phyloP scores from a whole-genome alignment of 331 rosid genomes.

The Phaseolus coccineus region DNA sequence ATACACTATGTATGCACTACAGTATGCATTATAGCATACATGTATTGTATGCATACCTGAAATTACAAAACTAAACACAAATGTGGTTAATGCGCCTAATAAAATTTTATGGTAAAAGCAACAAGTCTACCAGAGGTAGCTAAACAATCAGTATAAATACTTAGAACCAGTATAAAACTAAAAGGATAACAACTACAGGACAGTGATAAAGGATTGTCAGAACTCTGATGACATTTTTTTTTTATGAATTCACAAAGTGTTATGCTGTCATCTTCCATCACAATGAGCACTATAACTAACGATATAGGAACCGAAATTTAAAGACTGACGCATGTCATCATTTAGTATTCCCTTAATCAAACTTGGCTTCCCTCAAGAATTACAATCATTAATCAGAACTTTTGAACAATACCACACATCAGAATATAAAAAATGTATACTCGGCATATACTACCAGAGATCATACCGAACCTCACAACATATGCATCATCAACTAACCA shows the following conservation, averaged over 20 bases:
- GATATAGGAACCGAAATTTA: not conserved
- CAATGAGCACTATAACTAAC: not conserved
- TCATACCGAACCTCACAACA: not conserved
- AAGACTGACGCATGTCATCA: not conserved
- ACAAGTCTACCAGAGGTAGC: not conserved
- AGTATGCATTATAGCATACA: not conserved
- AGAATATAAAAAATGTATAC: not conserved
- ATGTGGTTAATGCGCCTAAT: not conserved
- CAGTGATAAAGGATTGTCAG: not conserved
- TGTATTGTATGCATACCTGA: not conserved
- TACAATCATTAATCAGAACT: constrained; percentile 15
- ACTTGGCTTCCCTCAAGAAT: not conserved
- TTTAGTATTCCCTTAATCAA: not conserved
- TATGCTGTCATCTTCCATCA: not conserved
- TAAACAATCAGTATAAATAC: not conserved
- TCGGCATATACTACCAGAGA: not conserved
- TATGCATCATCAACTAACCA: not conserved
- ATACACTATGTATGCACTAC: not conserved
- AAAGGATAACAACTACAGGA: not conserved
- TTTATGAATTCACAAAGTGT: not conserved
- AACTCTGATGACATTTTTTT: not conserved
- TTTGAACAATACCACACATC: constrained; percentile 11
- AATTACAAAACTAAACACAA: not conserved
- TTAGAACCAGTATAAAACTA: constrained; percentile 5
- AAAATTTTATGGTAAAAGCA: not conserved